A percentile compares a stretch with the other conserved stretches of the same genome.
These are phyloP conservation scores for Striga asiatica DNA, from an alignment of 257 asterid genomes.

Conservation along the genomic window DNA sequence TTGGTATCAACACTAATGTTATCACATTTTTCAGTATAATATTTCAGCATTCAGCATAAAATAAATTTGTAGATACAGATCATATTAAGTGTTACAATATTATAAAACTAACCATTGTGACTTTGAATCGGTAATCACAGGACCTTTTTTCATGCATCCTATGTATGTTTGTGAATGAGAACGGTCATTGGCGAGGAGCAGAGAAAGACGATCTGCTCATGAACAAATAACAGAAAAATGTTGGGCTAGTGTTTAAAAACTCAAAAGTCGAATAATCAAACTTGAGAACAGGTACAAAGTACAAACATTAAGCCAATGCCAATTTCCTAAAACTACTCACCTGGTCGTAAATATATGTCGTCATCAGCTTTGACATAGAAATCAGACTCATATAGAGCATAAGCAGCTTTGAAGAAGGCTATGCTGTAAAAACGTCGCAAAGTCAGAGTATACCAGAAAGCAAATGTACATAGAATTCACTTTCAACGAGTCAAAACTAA, in stretches of 20 bases:
- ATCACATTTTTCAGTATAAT: neutral
- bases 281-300: neutral
- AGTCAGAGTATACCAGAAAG: conserved; percentile 19
- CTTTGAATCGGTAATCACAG: conserved; percentile 89
- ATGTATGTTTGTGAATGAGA: conserved; percentile 89
- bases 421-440: conserved; percentile 39
- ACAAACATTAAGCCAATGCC: neutral
- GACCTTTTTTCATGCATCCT: conserved; percentile 98
- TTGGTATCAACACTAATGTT: neutral
- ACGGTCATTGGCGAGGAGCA: conserved; percentile 93
- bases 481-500: conserved; percentile 36
- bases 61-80: conserved; percentile 6
- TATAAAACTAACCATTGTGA: conserved; percentile 70
- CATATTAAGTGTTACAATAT: conserved; percentile 4
- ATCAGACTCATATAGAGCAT: conserved; percentile 82
- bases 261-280: conserved; percentile 1
- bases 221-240: conserved; percentile 17
- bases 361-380: conserved; percentile 98
- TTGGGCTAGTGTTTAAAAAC: conserved; percentile 12
- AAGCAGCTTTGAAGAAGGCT: conserved; percentile 96
- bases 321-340: conserved; percentile 28
- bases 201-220: conserved; percentile 72
- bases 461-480: conserved; percentile 10
- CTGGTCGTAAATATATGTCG: conserved; percentile 94
- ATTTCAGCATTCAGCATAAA: conserved; percentile 1